These are phyloP conservation scores for Termitomyces sp. DNA, from an alignment of 768 basidiomycete genomes.

Conservation along the genomic window DNA sequence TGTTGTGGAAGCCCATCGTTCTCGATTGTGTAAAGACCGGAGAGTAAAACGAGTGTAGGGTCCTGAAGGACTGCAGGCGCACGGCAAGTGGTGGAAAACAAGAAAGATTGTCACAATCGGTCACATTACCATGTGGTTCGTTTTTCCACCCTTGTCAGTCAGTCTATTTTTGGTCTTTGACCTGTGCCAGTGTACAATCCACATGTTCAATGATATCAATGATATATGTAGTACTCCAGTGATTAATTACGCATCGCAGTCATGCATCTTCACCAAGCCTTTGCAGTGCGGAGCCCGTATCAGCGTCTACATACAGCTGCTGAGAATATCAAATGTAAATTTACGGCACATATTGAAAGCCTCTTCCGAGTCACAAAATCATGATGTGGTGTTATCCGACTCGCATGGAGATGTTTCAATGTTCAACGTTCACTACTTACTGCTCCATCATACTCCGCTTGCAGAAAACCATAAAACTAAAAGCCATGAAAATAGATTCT, in stretches of 20 bases:
- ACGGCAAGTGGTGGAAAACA: background rate
- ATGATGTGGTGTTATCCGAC: no score
- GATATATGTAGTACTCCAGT: background rate
- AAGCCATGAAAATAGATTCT: no score
- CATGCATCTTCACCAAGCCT: background rate
- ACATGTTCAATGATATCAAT: no score
- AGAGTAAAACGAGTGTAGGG: conserved; percentile 17
- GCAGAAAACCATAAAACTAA: no score
- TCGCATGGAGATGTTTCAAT: no score
- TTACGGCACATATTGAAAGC: no score
- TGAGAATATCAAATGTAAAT: no score
- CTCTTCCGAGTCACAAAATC: no score
- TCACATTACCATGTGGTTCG: background rate
- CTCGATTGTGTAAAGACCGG: conserved; percentile 12
- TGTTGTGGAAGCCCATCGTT: conserved; percentile 10
- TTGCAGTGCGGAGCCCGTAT: background rate
- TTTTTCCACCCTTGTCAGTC: background rate
- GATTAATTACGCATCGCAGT: background rate
- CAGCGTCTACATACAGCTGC: background rate
- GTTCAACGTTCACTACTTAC: no score
- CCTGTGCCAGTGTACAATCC: background rate
- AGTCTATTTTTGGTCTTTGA: background rate
- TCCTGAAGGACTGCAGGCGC: conserved; percentile 8
- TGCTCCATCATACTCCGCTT: no score
- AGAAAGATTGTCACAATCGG: conserved; percentile 7